These are phyloP conservation scores for Saccharomycopsis oosterbeekiorum DNA, from an alignment of 805 yeast species.

Conservation along the genomic window DNA sequence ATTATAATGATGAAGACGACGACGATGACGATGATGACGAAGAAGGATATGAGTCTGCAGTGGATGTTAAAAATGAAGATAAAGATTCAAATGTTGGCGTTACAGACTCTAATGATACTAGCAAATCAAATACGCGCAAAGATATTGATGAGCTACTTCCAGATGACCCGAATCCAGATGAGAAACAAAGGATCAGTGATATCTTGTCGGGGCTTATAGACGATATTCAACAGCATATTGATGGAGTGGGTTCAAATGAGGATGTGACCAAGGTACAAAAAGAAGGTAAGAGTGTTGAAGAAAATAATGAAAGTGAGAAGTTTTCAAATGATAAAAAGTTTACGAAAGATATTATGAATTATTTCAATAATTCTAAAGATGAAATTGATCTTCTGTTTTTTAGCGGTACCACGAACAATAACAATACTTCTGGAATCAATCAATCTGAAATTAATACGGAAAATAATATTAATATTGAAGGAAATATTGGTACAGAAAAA, in stretches of 20 bases:
- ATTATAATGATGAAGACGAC: slow-evolving; percentile 20
- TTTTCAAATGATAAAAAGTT: not conserved
- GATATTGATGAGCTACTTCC: slow-evolving; percentile 12
- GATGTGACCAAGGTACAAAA: not conserved
- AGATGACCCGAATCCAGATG: not conserved
- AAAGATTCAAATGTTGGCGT: slow-evolving; percentile 22
- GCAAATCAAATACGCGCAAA: slow-evolving; percentile 23
- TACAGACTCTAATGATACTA: slow-evolving; percentile 18
- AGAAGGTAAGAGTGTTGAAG: slow-evolving; percentile 9
- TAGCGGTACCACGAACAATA: not conserved
- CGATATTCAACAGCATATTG: not conserved
- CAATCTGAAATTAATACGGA: not conserved
- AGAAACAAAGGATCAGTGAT: slow-evolving; percentile 3
- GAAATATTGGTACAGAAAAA: not conserved
- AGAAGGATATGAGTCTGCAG: not conserved
- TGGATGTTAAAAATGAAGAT: slow-evolving; percentile 18
- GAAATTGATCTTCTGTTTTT: not conserved
- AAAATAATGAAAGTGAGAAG: slow-evolving; percentile 5
- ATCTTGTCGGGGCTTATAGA: not conserved
- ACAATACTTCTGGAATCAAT: not conserved
- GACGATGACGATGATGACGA: slow-evolving; percentile 17
- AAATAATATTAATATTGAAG: not conserved
- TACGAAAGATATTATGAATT: not conserved
- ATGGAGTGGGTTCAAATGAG: slow-evolving; percentile 4
- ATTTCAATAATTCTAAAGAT: not conserved